These are phyloP conservation scores for Lipomyces orientalis DNA, from an alignment of 805 yeast species.

Conservation along the genomic window DNA sequence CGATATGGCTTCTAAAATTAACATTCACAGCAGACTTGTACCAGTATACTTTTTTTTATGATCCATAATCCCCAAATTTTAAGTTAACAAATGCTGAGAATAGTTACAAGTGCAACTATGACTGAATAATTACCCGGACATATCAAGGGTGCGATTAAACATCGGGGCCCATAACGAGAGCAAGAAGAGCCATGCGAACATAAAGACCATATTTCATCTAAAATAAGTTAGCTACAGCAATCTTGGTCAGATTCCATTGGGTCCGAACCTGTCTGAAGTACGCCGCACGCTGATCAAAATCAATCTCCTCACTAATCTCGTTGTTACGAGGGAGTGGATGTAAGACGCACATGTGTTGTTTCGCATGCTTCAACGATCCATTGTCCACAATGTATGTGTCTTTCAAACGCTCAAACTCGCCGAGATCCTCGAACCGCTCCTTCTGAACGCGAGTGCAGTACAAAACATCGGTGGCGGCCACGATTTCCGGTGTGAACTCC, in stretches of 20 bases:
- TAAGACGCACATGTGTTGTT: constrained; percentile 98
- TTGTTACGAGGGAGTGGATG: constrained; percentile 98
- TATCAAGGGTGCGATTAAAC: background rate
- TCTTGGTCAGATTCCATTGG: background rate
- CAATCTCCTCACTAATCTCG: constrained; percentile 97
- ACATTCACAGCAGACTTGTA: background rate
- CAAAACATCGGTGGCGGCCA: constrained; percentile 89
- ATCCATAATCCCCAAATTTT: background rate
- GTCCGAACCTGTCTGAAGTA: constrained; percentile 84
- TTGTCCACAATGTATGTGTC: constrained; percentile 92
- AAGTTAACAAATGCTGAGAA: background rate
- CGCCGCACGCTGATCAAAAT: constrained; percentile 98
- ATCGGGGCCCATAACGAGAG: constrained; percentile 79
- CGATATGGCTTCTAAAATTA: background rate
- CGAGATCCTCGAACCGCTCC: constrained; percentile 83
- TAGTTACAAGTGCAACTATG: background rate
- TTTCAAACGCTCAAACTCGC: constrained; percentile 84
- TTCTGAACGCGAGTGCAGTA: constrained; percentile 98
- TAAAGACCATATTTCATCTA: constrained; percentile 94
- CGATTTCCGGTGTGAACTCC: constrained; percentile 79
- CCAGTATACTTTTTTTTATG: background rate
- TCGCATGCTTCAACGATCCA: constrained; percentile 86
- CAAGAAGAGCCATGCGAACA: constrained; percentile 97
- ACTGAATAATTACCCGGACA: background rate
- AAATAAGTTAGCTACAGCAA: constrained; percentile 21